phyloP scores from a whole-genome alignment of 2,329 filamentous ascomycete genomes.

The Thelonectria rubi region DNA sequence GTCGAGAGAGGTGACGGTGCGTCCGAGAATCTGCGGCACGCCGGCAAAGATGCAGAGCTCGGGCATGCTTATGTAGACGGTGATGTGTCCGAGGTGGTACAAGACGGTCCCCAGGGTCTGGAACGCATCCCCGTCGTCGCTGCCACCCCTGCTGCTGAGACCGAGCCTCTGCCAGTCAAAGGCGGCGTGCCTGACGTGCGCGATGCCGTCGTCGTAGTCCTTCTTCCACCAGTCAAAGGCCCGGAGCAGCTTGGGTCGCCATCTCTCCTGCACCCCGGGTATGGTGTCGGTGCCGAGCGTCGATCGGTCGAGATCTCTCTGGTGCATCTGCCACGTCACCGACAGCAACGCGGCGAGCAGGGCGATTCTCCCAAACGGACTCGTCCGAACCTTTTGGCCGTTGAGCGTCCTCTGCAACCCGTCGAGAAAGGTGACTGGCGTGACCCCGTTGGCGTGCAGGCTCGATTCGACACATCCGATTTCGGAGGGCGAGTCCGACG shows the following conservation, averaged over 20 bases:
- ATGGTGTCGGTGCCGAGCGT: slow-evolving; percentile 40
- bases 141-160: slow-evolving; percentile 38
- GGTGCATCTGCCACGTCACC: slow-evolving; percentile 44
- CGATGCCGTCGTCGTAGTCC: slow-evolving; percentile 42
- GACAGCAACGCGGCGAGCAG: slow-evolving; percentile 38
- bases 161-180: slow-evolving; percentile 43
- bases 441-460: slow-evolving; percentile 41
- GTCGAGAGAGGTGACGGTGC: slow-evolving; percentile 40
- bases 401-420: slow-evolving; percentile 41
- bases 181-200: slow-evolving; percentile 41
- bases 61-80: slow-evolving; percentile 43
- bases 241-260: slow-evolving; percentile 40
- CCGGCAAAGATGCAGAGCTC: slow-evolving; percentile 43
- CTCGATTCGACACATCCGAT: slow-evolving; percentile 44
- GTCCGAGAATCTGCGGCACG: slow-evolving; percentile 40
- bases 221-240: slow-evolving; percentile 45
- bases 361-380: slow-evolving; percentile 41
- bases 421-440: slow-evolving; percentile 42
- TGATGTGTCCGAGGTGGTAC: slow-evolving; percentile 42
- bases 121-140: slow-evolving; percentile 42
- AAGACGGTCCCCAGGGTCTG: slow-evolving; percentile 41
- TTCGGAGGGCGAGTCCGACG: slow-evolving; percentile 42
- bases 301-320: slow-evolving; percentile 40
- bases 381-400: slow-evolving; percentile 41
- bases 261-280: slow-evolving; percentile 41